Conservation (phyloP, 805 yeast genomes). For the Candida hispaniensis region DNA sequence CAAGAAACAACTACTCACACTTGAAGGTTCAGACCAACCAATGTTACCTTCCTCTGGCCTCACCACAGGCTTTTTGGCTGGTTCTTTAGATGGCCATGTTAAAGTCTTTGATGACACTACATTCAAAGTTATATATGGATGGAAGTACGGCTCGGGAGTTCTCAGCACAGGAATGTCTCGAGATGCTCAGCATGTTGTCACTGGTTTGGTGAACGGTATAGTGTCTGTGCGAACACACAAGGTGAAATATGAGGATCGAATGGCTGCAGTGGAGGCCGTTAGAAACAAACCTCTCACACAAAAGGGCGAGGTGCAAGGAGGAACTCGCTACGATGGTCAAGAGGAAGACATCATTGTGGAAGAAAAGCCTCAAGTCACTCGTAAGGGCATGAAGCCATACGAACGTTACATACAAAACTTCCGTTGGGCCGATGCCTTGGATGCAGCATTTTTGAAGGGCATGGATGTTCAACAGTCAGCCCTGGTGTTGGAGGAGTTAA, state of each 20-base stretch:
- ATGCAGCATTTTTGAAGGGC: slow-evolving; percentile 72
- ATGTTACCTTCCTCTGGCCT: too few species aligned
- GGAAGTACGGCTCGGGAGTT: slow-evolving; percentile 95
- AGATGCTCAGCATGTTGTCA: slow-evolving; percentile 73
- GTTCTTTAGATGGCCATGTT: slow-evolving; percentile 95
- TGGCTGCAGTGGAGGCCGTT: slow-evolving; percentile 27
- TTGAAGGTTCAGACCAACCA: too few species aligned
- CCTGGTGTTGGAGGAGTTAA: slow-evolving; percentile 76
- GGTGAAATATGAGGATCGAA: slow-evolving; percentile 44
- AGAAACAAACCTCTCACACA: slow-evolving; percentile 58
- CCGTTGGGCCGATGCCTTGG: slow-evolving; percentile 88
- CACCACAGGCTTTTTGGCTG: slow-evolving; percentile 81
- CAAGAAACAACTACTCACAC: too few species aligned
- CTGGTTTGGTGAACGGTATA: slow-evolving; percentile 84
- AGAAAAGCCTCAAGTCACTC: slow-evolving; percentile 40
- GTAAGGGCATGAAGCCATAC: slow-evolving; percentile 64
- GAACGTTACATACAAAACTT: slow-evolving; percentile 80
- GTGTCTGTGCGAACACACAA: slow-evolving; percentile 73
- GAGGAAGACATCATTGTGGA: slow-evolving; percentile 63
- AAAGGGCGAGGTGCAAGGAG: slow-evolving; percentile 55
- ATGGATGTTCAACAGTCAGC: slow-evolving; percentile 69
- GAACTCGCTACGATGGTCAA: slow-evolving; percentile 84
- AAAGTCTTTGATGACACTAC: slow-evolving; percentile 77
- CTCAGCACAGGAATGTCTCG: slow-evolving; percentile 86
- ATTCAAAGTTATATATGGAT: slow-evolving; percentile 68